Percentiles rank a stretch among this genome's conserved stretches.
These are phyloP conservation scores for Benincasa hispida DNA, from an alignment of 306 rosid genomes.

Conservation along the genomic window DNA sequence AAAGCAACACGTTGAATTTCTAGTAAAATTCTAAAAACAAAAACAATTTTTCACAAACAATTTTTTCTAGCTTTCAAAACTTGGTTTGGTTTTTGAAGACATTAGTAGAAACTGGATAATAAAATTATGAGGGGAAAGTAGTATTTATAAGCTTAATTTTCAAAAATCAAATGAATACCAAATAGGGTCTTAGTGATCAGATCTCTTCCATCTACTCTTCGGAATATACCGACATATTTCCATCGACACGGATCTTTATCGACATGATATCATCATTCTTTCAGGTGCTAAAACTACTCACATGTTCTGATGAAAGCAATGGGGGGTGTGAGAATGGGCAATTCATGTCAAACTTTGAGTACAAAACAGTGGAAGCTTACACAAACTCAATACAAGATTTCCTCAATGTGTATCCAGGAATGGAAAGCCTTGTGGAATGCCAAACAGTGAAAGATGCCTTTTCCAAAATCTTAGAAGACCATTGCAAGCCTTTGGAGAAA, in stretches of 20 bases:
- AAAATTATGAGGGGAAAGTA: too few relatives aligned
- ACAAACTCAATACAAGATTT: conserved; percentile 45
- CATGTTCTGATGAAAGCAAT: conserved; percentile 27
- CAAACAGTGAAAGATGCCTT: conserved; percentile 49
- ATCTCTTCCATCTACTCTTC: neutral
- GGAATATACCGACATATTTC: neutral
- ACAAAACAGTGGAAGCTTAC: conserved; percentile 26
- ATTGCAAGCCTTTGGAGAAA: conserved; percentile 52
- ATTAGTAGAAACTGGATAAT: too few relatives aligned
- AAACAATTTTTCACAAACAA: too few relatives aligned
- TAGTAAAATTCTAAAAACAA: too few relatives aligned
- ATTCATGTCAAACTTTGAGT: conserved; percentile 15
- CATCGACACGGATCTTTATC: neutral
- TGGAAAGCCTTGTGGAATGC: conserved; percentile 46
- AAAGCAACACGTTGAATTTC: too few relatives aligned
- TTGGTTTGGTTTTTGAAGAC: too few relatives aligned
- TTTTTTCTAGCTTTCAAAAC: too few relatives aligned
- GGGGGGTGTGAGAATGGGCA: conserved; percentile 21
- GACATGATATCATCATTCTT: neutral
- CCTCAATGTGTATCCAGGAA: conserved; percentile 35
- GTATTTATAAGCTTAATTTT: too few relatives aligned
- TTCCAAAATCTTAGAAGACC: conserved; percentile 28
- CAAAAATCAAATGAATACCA: too few relatives aligned
- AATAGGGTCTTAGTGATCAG: too few relatives aligned
- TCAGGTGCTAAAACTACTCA: conserved; percentile 32